phyloP scores from a whole-genome alignment of 192 early-diverging fungal genomes.

The Backusella macrospora region DNA sequence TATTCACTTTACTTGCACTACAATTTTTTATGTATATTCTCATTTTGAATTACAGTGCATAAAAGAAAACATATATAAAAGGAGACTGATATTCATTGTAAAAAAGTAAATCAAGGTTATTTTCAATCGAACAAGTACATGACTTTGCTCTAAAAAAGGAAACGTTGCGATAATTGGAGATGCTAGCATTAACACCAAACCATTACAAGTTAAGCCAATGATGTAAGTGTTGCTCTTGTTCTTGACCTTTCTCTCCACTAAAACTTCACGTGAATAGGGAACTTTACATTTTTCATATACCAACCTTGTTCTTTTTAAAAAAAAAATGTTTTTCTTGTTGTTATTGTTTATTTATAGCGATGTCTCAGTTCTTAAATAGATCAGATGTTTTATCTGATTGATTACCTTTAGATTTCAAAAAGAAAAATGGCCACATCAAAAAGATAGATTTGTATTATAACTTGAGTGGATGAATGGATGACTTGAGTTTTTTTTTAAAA shows the following conservation, averaged over 20 bases:
- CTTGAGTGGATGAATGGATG: not conserved
- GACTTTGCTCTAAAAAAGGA: not conserved
- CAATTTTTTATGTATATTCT: not conserved
- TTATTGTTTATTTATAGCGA: not conserved
- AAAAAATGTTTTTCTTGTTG: not conserved
- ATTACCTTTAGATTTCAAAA: not conserved
- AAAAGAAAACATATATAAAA: not conserved
- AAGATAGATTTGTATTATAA: not conserved
- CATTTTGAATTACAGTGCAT: not conserved
- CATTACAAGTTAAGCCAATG: not conserved
- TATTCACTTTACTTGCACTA: not conserved
- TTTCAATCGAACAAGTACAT: not conserved
- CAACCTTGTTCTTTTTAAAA: not conserved
- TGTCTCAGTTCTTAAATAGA: not conserved
- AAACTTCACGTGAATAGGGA: not conserved
- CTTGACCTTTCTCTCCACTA: not conserved
- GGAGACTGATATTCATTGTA: not conserved
- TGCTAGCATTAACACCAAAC: not conserved
- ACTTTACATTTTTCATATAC: not conserved
- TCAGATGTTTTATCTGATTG: conserved; percentile 6
- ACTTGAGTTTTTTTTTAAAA: not conserved
- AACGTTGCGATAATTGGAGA: not conserved
- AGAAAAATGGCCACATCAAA: not conserved
- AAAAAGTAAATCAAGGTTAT: not conserved
- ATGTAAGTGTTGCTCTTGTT: not conserved